These are phyloP conservation scores for Discostella pseudostelligera DNA, from an alignment of 108 stramenopile species.

Conservation along the genomic window DNA sequence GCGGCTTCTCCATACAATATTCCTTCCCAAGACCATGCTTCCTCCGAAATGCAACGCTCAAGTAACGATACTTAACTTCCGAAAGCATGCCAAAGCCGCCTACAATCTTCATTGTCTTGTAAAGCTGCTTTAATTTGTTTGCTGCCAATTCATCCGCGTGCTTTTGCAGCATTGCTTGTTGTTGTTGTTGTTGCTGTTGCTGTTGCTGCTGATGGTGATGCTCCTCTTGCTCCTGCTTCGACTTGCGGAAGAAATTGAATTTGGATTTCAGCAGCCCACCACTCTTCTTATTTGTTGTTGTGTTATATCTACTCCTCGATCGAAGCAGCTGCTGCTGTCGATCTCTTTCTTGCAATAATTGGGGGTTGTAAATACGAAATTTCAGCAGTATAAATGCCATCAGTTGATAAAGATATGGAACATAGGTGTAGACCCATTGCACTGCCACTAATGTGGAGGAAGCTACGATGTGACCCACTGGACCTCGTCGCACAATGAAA, in stretches of 20 bases:
- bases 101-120: constrained; percentile 16
- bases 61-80: constrained; percentile 59
- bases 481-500: constrained; percentile 58
- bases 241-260: constrained; percentile 28
- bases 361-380: constrained; percentile 36
- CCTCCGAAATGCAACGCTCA: constrained; percentile 60
- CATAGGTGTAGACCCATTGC: constrained; percentile 58
- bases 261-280: constrained; percentile 11
- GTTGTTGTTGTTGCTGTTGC: too few species aligned
- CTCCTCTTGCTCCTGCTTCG: constrained; percentile 27
- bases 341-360: constrained; percentile 19
- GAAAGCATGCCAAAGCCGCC: constrained; percentile 46
- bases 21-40: constrained; percentile 58
- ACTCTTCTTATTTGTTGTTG: neutral
- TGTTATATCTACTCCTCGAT: neutral
- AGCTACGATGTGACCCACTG: constrained; percentile 55
- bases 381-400: constrained; percentile 21
- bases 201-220: too few species aligned
- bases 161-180: constrained; percentile 9
- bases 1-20: constrained; percentile 26
- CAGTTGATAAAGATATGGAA: constrained; percentile 47
- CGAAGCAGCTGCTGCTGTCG: constrained; percentile 3
- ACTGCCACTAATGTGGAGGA: constrained; percentile 46
- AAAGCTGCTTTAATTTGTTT: constrained; percentile 43
- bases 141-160: constrained; percentile 55